phyloP scores from a whole-genome alignment of 495 filamentous ascomycete species.

The Durotheca rogersii region DNA sequence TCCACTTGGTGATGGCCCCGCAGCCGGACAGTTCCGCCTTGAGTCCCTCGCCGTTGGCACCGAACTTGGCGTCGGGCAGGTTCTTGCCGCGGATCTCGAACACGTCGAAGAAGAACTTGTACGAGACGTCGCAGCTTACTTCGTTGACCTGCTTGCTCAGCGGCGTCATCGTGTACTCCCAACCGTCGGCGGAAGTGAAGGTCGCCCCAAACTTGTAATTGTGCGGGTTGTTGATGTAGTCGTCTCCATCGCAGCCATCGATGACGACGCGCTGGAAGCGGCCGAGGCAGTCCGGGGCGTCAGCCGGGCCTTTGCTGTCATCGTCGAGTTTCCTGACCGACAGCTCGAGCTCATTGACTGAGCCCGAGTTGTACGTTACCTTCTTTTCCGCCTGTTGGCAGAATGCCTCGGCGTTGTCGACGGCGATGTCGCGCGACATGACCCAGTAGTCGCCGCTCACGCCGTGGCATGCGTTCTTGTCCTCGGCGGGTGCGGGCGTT shows the following conservation, averaged over 20 bases:
- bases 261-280: constrained; percentile 5
- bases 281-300: constrained; percentile 1
- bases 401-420: neutral
- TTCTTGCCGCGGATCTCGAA: neutral
- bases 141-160: constrained; percentile 3
- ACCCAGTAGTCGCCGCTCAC: constrained; percentile 1
- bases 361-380: neutral
- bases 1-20: constrained; percentile 16
- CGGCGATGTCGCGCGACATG: constrained; percentile 1
- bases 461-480: neutral
- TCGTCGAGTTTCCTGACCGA: neutral
- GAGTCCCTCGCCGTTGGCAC: constrained; percentile 7
- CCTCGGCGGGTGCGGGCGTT: too few relatives aligned
- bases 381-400: neutral
- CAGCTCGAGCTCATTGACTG: neutral
- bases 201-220: constrained; percentile 2
- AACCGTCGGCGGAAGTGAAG: too few relatives aligned
- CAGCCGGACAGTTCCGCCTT: constrained; percentile 17
- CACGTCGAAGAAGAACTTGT: neutral
- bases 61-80: neutral
- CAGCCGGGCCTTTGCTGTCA: neutral
- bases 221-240: neutral
- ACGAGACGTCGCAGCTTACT: neutral
- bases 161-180: constrained; percentile 1
- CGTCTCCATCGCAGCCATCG: neutral